Evolutionary conservation across 768 basidiomycete species (phyloP), one percentile per base, ranked within the genome.

Genomic region (Mycena polygramma): DNA sequence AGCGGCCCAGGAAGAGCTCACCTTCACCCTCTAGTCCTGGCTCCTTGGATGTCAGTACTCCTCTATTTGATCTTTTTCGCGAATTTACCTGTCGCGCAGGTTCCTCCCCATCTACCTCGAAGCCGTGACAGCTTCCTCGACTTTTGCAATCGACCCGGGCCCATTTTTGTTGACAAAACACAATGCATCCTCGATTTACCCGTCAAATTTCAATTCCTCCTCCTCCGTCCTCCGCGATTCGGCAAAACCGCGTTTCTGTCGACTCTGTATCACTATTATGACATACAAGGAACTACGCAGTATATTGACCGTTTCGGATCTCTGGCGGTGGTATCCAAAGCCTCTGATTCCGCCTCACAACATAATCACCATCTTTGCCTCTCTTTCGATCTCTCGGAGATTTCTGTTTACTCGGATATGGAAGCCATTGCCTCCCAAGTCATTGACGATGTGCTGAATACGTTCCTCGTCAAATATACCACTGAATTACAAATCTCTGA

Each of bases 401-500:
- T 54, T 53, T 11, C 37, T 2, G 46, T 55, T 20, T 20, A 36
- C n/a, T 39, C 22, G 15, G 30, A 52, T 48, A 13, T 48, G 9
- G 22, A 5, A 20, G 43, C 26, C 2, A n/a, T 60, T 30, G 11
- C 20, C 10, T 20, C 39, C 19, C 10, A 49, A 20, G 37, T 69
- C 30, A 9, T 35, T n/a, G 17, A n/a, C 48, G 37, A n/a, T 7
- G 17, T 17, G 3, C 35, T 70, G 63, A 10, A 10, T 8, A 22
- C 13, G 17, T 69, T 69, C 39, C 68, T 69, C 37, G 24, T 43
- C 35, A 43, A 63, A 43, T 69, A 69, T 46, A 46, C 62, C 22
- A 54, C 13, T 2, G 68, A 69, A 22, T 26, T 69, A 41, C 7
- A 17, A 30, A 62, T 69, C 30, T 48, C 62, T 4, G 4, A 64